Evolutionary conservation across 1,139 yeast species (phyloP).

Genomic region (Taphrina sp.): DNA sequence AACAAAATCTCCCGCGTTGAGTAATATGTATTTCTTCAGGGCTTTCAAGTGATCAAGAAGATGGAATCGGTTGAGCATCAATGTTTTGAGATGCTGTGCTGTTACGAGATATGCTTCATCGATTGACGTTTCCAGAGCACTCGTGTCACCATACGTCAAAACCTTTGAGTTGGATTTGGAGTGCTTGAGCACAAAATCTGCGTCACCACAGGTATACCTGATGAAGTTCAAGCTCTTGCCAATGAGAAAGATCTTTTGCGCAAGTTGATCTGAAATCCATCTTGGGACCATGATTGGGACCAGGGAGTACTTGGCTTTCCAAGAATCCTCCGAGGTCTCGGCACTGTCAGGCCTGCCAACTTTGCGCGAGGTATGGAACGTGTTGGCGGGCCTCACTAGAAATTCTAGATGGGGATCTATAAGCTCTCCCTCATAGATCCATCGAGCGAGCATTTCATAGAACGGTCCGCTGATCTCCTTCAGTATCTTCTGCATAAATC

Average conservation of each 20-base stretch:
- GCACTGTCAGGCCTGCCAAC: constrained; percentile 16
- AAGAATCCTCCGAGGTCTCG: constrained; percentile 35
- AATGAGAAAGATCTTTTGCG: constrained; percentile 62
- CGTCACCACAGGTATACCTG: constrained; percentile 61
- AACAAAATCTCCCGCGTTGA: constrained; percentile 76
- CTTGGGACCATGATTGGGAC: constrained; percentile 55
- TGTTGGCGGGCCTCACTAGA: constrained; percentile 52
- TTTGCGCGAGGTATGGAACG: constrained; percentile 30
- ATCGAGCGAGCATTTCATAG: constrained; percentile 57
- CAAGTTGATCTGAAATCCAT: constrained; percentile 53
- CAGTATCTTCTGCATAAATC: constrained; percentile 52
- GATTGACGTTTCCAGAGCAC: constrained; percentile 50
- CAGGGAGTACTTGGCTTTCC: constrained; percentile 44
- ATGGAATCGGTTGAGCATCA: constrained; percentile 54
- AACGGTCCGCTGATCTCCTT: constrained; percentile 58
- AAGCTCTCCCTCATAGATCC: constrained; percentile 71
- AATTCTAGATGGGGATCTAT: constrained; percentile 61
- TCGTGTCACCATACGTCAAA: constrained; percentile 40
- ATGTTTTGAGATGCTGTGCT: constrained; percentile 53
- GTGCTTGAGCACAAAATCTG: constrained; percentile 54
- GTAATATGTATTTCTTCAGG: constrained; percentile 64
- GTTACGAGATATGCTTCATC: constrained; percentile 59
- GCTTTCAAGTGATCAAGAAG: constrained; percentile 59
- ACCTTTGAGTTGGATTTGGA: constrained; percentile 43
- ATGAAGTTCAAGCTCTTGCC: constrained; percentile 77